These are phyloP conservation scores for Plectosphaerella cucumerina DNA, from an alignment of 2,329 filamentous ascomycete genomes.

Conservation along the genomic window DNA sequence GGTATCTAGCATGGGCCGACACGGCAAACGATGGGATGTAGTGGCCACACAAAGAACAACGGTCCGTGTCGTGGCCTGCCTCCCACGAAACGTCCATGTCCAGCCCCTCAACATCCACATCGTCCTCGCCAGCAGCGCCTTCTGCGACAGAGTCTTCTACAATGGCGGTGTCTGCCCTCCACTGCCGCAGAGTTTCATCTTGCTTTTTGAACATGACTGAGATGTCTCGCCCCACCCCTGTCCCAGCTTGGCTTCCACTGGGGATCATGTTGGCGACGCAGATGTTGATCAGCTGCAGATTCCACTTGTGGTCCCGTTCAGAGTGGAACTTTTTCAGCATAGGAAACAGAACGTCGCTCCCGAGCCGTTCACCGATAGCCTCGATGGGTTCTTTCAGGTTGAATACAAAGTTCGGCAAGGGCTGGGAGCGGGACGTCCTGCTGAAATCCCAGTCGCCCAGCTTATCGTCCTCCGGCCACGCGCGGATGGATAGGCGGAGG, in stretches of 20 bases:
- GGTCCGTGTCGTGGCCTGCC: slow-evolving; percentile 14
- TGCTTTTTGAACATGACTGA: slow-evolving; percentile 77
- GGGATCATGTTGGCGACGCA: slow-evolving; percentile 81
- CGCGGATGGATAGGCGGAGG: slow-evolving; percentile 74
- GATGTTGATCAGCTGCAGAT: slow-evolving; percentile 79
- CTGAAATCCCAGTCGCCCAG: slow-evolving; percentile 55
- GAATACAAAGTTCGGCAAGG: slow-evolving; percentile 73
- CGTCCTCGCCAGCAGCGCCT: slow-evolving; percentile 11
- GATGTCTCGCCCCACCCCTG: slow-evolving; percentile 69
- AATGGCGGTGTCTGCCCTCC: slow-evolving; percentile 44
- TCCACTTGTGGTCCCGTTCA: slow-evolving; percentile 63
- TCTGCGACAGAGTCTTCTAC: slow-evolving; percentile 13
- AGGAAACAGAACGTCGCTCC: slow-evolving; percentile 62
- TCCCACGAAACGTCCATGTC: slow-evolving; percentile 23
- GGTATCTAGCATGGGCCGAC: slow-evolving; percentile 51
- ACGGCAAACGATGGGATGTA: slow-evolving; percentile 54
- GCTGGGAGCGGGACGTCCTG: slow-evolving; percentile 70
- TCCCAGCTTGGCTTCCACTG: slow-evolving; percentile 43
- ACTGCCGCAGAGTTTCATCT: slow-evolving; percentile 64
- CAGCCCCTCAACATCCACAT: slow-evolving; percentile 21
- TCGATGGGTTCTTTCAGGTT: slow-evolving; percentile 54
- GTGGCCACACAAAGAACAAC: slow-evolving; percentile 47
- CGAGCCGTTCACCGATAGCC: slow-evolving; percentile 61
- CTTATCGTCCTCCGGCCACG: slow-evolving; percentile 33
- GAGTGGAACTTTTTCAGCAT: slow-evolving; percentile 73